Conservation (phyloP, 164 flowering plant genomes). For the Stephania japonica region DNA sequence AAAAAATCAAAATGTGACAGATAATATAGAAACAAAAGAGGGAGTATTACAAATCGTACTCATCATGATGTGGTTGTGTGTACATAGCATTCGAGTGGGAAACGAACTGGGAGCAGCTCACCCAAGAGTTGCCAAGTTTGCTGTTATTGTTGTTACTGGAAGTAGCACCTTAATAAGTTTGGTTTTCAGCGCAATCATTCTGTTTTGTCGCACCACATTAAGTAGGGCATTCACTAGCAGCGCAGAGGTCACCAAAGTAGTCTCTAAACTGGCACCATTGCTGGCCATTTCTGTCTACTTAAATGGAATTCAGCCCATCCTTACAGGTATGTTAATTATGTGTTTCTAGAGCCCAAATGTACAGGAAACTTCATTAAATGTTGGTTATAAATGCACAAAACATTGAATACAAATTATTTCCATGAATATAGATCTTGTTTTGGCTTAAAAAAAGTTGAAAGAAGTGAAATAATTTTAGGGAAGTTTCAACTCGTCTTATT, state of each 20-base stretch:
- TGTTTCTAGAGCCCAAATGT: too few relatives aligned
- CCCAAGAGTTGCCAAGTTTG: constrained; percentile 50
- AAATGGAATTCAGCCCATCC: constrained; percentile 73
- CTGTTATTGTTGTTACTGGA: constrained; percentile 51
- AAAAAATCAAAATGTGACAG: too few relatives aligned
- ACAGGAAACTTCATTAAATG: too few relatives aligned
- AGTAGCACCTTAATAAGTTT: constrained; percentile 52
- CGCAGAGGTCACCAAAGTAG: constrained; percentile 41
- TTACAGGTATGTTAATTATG: constrained; percentile 41
- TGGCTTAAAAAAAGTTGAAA: too few relatives aligned
- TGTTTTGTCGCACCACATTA: constrained; percentile 34
- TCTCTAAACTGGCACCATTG: constrained; percentile 48
- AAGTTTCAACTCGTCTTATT: too few relatives aligned
- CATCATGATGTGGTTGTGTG: background rate
- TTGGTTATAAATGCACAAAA: too few relatives aligned
- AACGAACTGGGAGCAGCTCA: constrained; percentile 72
- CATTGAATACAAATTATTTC: too few relatives aligned
- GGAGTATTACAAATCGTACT: too few relatives aligned
- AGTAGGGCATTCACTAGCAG: constrained; percentile 49
- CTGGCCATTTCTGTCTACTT: constrained; percentile 58
- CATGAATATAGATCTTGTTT: too few relatives aligned
- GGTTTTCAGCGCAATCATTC: constrained; percentile 37
- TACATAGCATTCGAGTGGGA: constrained; percentile 64
- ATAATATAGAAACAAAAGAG: too few relatives aligned
- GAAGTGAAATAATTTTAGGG: too few relatives aligned